Base-by-base conservation (phyloP, 768 basidiomycete genomes). In the Tylopilus subfusipes region DNA sequence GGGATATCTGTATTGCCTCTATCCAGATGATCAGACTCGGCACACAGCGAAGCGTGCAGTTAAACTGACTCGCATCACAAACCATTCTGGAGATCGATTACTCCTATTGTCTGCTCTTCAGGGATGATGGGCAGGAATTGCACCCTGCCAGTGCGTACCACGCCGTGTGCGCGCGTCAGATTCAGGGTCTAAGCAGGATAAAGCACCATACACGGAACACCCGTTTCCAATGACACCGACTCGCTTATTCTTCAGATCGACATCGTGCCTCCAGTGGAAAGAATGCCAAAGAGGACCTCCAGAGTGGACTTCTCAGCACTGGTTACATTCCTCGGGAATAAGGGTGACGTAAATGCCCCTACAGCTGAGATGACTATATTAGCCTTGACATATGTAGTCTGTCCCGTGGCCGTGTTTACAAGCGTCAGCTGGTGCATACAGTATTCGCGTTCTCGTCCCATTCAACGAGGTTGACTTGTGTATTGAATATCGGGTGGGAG, bases 171-270 rank as follows among this genome's bases (percentile, higher is more conserved):
- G 44, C 52, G 47, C 42, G 44, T 52, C 47, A 38, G 25, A 31
- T 38, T 38, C 33, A 18, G 52, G 57, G 54, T 39, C 38, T 22
- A 43, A 5, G 39, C 25, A 45, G 50, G 57, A 24, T 47, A 43
- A 58, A 56, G 24, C 42, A 33, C 73, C 76, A 60, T 62, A 83
- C 76, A 77, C 83, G 39, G 80, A 82, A 56, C 79, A 83, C 4
- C 82, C 84, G 61, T 84, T 84, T 36, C 84, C 84, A 62, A 85
- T 78, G 14, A 86, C 78, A 1, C 79, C 83, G 8, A 87, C 76
- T 25, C 74, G 70, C 66, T 82, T 83, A 2, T 77, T 78, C 53
- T 69, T 69, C 52, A 85, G 62, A 42, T 74, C 63, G 18, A 85
- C 75, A 59, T 79, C 79, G 46, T 82, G 79, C 68, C 82, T 22